phyloP scores from a whole-genome alignment of 371 early-diverging fungal species.

The Mortierella sp. region DNA sequence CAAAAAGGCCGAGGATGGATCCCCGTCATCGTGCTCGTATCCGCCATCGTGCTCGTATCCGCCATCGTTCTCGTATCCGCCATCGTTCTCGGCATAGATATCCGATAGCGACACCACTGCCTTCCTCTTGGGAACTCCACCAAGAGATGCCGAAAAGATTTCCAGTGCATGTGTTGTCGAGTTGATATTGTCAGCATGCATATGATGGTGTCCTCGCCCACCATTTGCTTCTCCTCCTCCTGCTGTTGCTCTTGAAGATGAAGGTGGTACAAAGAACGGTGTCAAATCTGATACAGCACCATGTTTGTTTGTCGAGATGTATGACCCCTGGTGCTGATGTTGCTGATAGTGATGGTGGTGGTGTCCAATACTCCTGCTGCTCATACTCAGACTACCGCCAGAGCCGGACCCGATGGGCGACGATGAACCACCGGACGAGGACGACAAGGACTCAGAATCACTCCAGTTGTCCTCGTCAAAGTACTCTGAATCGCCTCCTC shows the following conservation, averaged over 20 bases:
- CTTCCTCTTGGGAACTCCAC: slow-evolving; percentile 31
- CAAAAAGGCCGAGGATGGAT: slow-evolving; percentile 15
- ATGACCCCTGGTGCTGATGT: too few species aligned
- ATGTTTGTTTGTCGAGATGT: background rate
- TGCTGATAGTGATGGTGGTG: background rate
- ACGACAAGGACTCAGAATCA: slow-evolving; percentile 22
- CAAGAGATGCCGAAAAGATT: slow-evolving; percentile 23
- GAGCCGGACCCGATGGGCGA: slow-evolving; percentile 2
- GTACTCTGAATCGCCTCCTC: slow-evolving; percentile 11
- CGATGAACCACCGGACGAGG: background rate
- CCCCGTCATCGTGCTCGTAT: background rate
- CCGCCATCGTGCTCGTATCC: too few species aligned
- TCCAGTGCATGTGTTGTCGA: slow-evolving; percentile 30
- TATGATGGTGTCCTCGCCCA: background rate
- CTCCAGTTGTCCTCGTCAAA: slow-evolving; percentile 47
- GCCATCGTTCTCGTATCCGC: too few species aligned
- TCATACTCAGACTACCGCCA: background rate
- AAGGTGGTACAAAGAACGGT: background rate
- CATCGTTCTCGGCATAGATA: slow-evolving; percentile 29
- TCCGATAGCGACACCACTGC: slow-evolving; percentile 44
- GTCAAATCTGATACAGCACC: background rate
- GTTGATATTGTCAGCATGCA: background rate
- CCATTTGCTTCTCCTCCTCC: background rate
- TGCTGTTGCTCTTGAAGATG: background rate
- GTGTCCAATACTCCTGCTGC: background rate